Evolutionary conservation across 345 rosid genomes (phyloP), one percentile per base, ranked within the genome.

Genomic region (Barbarea vulgaris): DNA sequence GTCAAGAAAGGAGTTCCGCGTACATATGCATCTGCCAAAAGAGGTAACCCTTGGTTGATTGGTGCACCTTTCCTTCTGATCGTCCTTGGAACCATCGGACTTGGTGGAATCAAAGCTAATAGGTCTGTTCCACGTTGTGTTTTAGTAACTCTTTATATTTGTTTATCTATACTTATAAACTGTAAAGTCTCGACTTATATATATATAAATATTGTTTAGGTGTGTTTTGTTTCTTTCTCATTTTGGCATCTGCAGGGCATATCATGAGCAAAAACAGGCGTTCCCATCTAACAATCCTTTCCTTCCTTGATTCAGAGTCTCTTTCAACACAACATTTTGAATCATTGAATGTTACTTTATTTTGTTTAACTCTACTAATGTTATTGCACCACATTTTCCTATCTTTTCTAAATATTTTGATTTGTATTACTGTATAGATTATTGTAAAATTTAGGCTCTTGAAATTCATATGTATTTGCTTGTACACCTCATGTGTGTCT

Each of bases 231-330:
- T 36, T 48, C 1, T 19, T 56, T 73, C 3, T 24, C 25, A 24
- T 24, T 28, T 75, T 75, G 74, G 64, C 77, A 41, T 68, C 52
- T 51, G 51, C 89, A 88, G 96, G 91, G 93, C 94, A 21, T 91
- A 89, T 80, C 87, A 75, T 79, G 81, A 73, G 88, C 91, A 91
- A 73, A 88, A 84, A 74, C 87, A 85, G 63, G 77, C 82, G 3
- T 76, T 64, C 61, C 89, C 97, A 28, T 90, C 96, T 36, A 91
- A 84, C 86, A 88, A 91, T 76, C 97, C 98, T 6, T 93, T 93
- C 78, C 97, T 93, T 42, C 96, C 96, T 51, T 88, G 83, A 88
- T 61, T 46, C 14, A 9, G 11, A 28, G 14, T 28, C 72, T 59
- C 53, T 48, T 47, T 37, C 37, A 62, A 14, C 54, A 51, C 0